Base-by-base conservation (phyloP, 805 yeast genomes). In the Candida sithepensis region DNA sequence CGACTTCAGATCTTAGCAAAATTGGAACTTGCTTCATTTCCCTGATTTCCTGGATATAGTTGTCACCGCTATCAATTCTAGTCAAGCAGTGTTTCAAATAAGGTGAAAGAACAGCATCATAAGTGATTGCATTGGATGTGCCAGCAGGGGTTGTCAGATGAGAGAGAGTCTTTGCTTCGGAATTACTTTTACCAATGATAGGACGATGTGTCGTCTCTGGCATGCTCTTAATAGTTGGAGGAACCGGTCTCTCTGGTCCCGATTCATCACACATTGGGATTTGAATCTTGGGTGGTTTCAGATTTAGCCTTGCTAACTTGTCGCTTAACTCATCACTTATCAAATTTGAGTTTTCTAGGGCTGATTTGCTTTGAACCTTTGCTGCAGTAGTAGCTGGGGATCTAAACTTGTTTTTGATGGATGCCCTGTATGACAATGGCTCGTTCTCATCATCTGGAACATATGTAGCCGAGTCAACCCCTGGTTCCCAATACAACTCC, bases 401-500 rank as follows among this genome's bases (percentile, higher is more conserved):
- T 59, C 89, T 79, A 61, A 81, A 81, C 67, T 85, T 84, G 68
- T 86, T 85, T 68, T 84, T 85, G 58, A 86, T 85, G 0, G 94
- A 84, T 38, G 79, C 78, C 59, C 95, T 73, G 68, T 87, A 87
- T 8, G 90, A 82, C 56, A 84, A 75, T 24, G 87, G 82, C 49
- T 85, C 81, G 61, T 81, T 79, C 65, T 90, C 97, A 68, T 91
- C 96, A n/a, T 81, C 86, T 9, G 98, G 97, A 36, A 89, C 77
- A 63, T 76, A 94, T 0, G 95, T 86, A 0, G 97, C 97, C 20
- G 96, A 79, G 65, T 92, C 97, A 45, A 86, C 79, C n/a, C 91
- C 92, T 44, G 80, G 81, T 65, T 89, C 95, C 99, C 99, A 92
- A 62, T 79, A 89, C 42, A 92, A 71, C 63, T 92, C 97, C 59